Conservation (phyloP, 805 yeast genomes). For the Starmera dryadoides region DNA sequence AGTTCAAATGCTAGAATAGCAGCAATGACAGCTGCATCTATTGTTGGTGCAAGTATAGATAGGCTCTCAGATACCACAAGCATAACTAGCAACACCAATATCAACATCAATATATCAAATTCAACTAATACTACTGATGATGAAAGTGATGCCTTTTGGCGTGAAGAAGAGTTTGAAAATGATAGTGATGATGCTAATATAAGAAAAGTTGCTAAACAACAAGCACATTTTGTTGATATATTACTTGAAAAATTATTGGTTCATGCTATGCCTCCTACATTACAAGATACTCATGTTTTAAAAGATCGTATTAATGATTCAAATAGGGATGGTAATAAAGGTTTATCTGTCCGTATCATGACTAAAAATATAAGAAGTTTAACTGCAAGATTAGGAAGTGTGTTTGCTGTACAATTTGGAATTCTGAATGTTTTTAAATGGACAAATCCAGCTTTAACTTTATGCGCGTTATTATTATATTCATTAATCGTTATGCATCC, state of each 20-base stretch:
- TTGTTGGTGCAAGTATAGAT: too few species aligned
- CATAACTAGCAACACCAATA: too few species aligned
- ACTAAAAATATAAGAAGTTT: constrained; percentile 48
- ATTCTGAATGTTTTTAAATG: constrained; percentile 46
- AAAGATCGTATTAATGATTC: constrained; percentile 33
- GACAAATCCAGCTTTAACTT: constrained; percentile 67
- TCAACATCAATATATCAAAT: too few species aligned
- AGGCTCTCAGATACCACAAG: too few species aligned
- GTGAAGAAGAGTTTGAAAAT: constrained; percentile 17
- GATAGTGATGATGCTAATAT: constrained; percentile 5
- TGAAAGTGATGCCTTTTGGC: constrained; percentile 18
- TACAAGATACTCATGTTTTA: constrained; percentile 4
- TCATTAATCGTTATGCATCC: constrained; percentile 71
- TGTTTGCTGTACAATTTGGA: constrained; percentile 48
- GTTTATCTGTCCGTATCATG: constrained; percentile 46
- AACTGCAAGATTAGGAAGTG: constrained; percentile 42
- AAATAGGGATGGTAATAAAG: constrained; percentile 31
- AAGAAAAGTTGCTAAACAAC: constrained; percentile 4
- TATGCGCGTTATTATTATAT: constrained; percentile 49
- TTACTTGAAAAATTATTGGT: constrained; percentile 41
- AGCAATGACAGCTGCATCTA: too few species aligned
- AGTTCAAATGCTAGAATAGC: too few species aligned
- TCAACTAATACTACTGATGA: constrained; percentile 3
- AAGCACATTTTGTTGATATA: constrained; percentile 44
- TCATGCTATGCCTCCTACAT: constrained; percentile 31